These are phyloP conservation scores for Digitaria exilis DNA, from an alignment of 202 grass and related monocot genomes.

Conservation along the genomic window DNA sequence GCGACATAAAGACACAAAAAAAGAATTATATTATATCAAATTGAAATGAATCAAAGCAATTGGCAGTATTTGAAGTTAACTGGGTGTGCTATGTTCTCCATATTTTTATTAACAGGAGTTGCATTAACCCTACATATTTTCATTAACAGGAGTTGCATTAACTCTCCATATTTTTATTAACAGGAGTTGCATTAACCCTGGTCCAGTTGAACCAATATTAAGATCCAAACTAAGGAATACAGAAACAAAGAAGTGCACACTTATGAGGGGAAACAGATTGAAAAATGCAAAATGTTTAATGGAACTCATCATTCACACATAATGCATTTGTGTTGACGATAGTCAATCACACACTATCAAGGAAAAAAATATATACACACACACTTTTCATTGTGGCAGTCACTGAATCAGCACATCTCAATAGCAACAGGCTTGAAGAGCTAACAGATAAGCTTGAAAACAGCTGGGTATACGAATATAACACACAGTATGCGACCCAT, in stretches of 20 bases:
- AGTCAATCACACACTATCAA: neutral
- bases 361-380: neutral
- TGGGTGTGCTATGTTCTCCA: neutral
- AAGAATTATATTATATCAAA: too few species aligned
- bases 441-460: neutral
- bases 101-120: neutral
- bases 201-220: neutral
- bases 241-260: neutral
- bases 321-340: neutral
- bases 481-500: neutral
- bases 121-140: too few species aligned
- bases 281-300: neutral
- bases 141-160: neutral
- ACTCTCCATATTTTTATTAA: neutral
- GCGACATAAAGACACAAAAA: too few species aligned
- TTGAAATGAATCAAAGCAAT: neutral
- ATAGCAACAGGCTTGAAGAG: neutral
- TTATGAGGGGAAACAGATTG: neutral
- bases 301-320: neutral
- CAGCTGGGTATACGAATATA: neutral
- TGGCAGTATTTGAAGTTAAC: neutral
- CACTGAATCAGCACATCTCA: neutral
- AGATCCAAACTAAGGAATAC: neutral
- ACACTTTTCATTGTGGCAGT: neutral
- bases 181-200: neutral